Evolutionary conservation across 1,284 basidiomycete species (phyloP).

Genomic region (Sanghuangporus weigelae): DNA sequence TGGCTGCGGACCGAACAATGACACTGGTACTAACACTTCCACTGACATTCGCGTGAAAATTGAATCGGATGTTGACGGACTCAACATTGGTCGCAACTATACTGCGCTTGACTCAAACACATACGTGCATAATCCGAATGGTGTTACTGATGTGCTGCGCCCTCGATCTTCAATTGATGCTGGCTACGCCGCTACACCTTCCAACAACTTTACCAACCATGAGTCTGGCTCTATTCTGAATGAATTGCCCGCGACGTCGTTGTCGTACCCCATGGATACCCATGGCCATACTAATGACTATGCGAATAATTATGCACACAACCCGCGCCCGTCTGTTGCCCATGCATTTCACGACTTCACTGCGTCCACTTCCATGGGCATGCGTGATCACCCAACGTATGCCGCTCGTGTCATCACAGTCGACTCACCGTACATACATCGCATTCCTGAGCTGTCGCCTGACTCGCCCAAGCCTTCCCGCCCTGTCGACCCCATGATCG

Average conservation of each 20-base stretch:
- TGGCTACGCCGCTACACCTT: background rate
- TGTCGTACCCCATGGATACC: background rate
- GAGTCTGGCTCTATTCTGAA: background rate
- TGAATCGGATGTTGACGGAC: background rate
- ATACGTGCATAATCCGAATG: background rate
- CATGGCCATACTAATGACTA: background rate
- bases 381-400: background rate
- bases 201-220: background rate
- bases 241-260: background rate
- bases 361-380: background rate
- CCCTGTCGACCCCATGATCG: background rate
- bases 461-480: slow-evolving; percentile 9
- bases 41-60: background rate
- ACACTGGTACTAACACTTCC: background rate
- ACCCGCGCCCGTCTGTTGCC: background rate
- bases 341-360: background rate
- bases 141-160: background rate
- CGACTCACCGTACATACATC: background rate
- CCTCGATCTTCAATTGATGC: background rate
- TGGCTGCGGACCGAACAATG: background rate
- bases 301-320: background rate
- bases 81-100: background rate
- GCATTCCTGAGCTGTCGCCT: slow-evolving; percentile 8
- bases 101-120: background rate
- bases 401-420: background rate